Evolutionary conservation across 148 eudicot genomes (phyloP), one percentile per base, ranked within the genome.

Genomic region (Agrostemma githago): DNA sequence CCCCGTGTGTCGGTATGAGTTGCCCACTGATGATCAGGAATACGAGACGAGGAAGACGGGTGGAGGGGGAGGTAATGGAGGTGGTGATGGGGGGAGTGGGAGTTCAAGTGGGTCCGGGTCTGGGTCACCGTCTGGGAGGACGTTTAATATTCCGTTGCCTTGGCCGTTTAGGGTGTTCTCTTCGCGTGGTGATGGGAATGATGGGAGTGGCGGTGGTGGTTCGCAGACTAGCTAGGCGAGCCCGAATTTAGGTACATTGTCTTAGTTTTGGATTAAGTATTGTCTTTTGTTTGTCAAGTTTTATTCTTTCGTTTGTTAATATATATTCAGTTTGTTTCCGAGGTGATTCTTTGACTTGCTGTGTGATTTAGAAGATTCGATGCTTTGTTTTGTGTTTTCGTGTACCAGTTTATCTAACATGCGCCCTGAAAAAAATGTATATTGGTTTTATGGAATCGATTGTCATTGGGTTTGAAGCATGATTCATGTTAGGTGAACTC

Each of bases 11-110:
- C 82, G 94, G 61, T 85, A 62, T 58, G 94, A 92, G 85, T 72
- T 92, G 80, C 97, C 92, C 1, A 89, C 97, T 2, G 97, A 91
- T 82, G 97, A 91, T 70, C 68, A 74, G 19, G 93, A 89, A 14
- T 92, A 92, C 78, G 89, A 89, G 77, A 79, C 62, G 61, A 42
- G 85, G 76, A 74, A 38, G 26, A 11, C 64, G 39, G 17, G 65
- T 15, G 59, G 43, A 3, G 74, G 54, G 9, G 54, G 20, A 42
- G 54, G 7, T 38, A 77, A 74, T 34, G 70, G 26, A 11, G 75
- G 72, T 9, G 53, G 62, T 3, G 81, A 62, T 17, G 57, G 51
- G 56, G 71, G 72, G 34, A 14, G n/a, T 8, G 78, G 44, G 6
- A 46, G 77, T 26, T 42, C 59, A 2, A 42, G 46, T 21, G 53